phyloP scores from a whole-genome alignment of 805 yeast genomes.

The Candida ipomoeae region DNA sequence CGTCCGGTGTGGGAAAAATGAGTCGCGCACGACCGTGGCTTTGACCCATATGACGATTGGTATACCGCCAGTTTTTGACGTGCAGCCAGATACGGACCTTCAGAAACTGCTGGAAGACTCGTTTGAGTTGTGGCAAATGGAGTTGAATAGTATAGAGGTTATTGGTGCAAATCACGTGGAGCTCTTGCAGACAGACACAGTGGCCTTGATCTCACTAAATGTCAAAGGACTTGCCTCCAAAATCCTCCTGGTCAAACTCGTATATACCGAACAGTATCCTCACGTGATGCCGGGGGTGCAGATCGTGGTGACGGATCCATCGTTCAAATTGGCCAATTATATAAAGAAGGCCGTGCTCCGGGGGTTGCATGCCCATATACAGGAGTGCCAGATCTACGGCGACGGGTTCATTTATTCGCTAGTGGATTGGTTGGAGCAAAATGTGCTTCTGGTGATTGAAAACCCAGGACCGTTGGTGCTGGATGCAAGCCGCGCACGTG shows the following conservation, averaged over 20 bases:
- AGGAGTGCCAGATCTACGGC: slow-evolving; percentile 50
- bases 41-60: slow-evolving; percentile 36
- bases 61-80: background rate
- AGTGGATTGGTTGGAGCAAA: slow-evolving; percentile 75
- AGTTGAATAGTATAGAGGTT: slow-evolving; percentile 60
- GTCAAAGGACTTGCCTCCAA: slow-evolving; percentile 7
- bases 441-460: slow-evolving; percentile 52
- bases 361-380: slow-evolving; percentile 42
- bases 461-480: slow-evolving; percentile 66
- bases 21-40: slow-evolving; percentile 47
- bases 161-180: slow-evolving; percentile 50
- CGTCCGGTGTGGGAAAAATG: slow-evolving; percentile 38
- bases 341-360: slow-evolving; percentile 56
- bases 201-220: slow-evolving; percentile 12
- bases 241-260: slow-evolving; percentile 21
- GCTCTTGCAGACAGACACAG: slow-evolving; percentile 20
- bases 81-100: background rate
- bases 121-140: slow-evolving; percentile 64
- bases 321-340: slow-evolving; percentile 62
- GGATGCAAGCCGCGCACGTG: background rate
- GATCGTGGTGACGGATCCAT: slow-evolving; percentile 33
- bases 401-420: slow-evolving; percentile 64
- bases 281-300: slow-evolving; percentile 65
- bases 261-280: slow-evolving; percentile 51
- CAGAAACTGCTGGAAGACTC: slow-evolving; percentile 21